Evolutionary conservation across 108 stramenopile species (phyloP).

Genomic region (Bacterosira constricta): DNA sequence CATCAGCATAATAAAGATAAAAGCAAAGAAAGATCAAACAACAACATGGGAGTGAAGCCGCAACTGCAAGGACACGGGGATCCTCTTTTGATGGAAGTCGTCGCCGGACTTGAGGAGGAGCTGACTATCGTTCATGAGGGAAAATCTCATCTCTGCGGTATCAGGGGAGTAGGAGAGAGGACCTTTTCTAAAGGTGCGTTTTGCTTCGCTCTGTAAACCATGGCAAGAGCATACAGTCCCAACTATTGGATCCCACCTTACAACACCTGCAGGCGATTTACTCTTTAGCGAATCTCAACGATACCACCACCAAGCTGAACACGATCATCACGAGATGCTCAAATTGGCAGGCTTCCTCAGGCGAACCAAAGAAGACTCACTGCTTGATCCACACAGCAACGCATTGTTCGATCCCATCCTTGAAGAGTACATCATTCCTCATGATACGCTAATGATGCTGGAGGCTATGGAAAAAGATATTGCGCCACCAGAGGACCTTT

Average conservation of each 20-base stretch:
- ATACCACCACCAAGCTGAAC: slow-evolving; percentile 23
- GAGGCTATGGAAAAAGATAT: neutral
- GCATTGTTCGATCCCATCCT: no score
- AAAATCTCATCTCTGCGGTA: neutral
- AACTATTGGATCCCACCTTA: no score
- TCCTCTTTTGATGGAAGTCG: slow-evolving; percentile 21
- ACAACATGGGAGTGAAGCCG: slow-evolving; percentile 12
- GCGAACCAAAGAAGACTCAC: no score
- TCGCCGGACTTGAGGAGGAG: neutral
- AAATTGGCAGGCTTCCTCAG: no score
- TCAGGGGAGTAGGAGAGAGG: slow-evolving; percentile 12
- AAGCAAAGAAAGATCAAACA: neutral
- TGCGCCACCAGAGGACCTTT: slow-evolving; percentile 3
- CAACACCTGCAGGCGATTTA: no score
- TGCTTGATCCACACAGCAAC: no score
- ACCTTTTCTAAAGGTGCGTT: slow-evolving; percentile 5
- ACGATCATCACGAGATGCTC: slow-evolving; percentile 4
- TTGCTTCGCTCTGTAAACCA: no score
- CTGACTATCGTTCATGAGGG: neutral
- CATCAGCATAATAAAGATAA: slow-evolving; percentile 3
- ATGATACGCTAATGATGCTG: no score
- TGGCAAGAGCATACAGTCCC: no score
- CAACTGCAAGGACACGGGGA: slow-evolving; percentile 26
- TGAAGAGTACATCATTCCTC: no score
- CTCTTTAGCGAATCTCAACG: slow-evolving; percentile 20